These are phyloP conservation scores for Aspergillus kassunensis DNA, from an alignment of 495 filamentous ascomycete species.

Conservation along the genomic window DNA sequence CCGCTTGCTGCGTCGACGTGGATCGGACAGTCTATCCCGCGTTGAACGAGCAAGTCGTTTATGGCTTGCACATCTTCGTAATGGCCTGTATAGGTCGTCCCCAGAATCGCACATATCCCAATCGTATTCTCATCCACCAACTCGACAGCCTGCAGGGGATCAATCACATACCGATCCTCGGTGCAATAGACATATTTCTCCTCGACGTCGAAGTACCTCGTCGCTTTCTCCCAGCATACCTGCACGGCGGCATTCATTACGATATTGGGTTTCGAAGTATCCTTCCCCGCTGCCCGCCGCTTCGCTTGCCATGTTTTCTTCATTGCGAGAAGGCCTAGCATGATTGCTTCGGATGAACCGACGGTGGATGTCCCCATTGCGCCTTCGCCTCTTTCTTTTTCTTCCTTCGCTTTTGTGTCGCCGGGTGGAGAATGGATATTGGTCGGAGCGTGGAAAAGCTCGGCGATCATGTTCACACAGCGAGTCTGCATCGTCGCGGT, in stretches of 20 bases:
- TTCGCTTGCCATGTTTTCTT: slow-evolving; percentile 92
- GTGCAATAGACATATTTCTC: slow-evolving; percentile 87
- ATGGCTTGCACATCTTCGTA: slow-evolving; percentile 90
- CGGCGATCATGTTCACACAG: slow-evolving; percentile 83
- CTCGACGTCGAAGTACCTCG: slow-evolving; percentile 91
- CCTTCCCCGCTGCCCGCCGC: slow-evolving; percentile 72
- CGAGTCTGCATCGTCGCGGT: slow-evolving; percentile 81
- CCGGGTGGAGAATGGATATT: slow-evolving; percentile 38
- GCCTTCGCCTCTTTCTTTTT: slow-evolving; percentile 24
- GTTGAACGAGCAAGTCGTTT: slow-evolving; percentile 74
- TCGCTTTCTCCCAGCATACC: slow-evolving; percentile 95
- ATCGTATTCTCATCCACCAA: slow-evolving; percentile 95
- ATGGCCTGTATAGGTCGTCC: slow-evolving; percentile 92
- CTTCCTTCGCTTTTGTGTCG: slow-evolving; percentile 5
- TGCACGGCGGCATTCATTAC: slow-evolving; percentile 91
- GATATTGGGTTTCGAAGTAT: slow-evolving; percentile 73
- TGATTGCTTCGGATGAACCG: slow-evolving; percentile 85
- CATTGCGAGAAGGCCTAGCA: slow-evolving; percentile 87
- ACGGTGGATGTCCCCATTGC: slow-evolving; percentile 83
- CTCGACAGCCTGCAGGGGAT: slow-evolving; percentile 74
- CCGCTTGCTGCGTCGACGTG: slow-evolving; percentile 89
- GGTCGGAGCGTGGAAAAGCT: slow-evolving; percentile 69
- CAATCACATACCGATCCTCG: slow-evolving; percentile 75
- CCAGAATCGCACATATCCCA: slow-evolving; percentile 84
- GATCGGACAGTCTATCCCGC: slow-evolving; percentile 71